phyloP scores from a whole-genome alignment of 768 basidiomycete species.

The Macrolepiota dolichaula region DNA sequence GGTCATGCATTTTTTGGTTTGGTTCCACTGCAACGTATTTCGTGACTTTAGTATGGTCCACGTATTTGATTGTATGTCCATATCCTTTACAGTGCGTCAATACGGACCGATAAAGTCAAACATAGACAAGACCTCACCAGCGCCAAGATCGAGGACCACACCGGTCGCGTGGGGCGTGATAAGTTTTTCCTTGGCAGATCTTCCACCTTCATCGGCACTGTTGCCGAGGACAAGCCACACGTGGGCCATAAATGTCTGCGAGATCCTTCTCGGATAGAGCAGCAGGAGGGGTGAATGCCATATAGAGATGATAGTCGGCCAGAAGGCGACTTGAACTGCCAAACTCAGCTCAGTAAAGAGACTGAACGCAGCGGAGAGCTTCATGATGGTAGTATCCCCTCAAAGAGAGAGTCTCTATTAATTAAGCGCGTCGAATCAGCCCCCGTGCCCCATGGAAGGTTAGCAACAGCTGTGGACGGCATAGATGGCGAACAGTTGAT shows the following conservation, averaged over 20 bases:
- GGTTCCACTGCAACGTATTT: slow-evolving; percentile 75
- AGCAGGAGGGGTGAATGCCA: slow-evolving; percentile 39
- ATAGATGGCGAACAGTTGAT: background rate
- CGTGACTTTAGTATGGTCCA: slow-evolving; percentile 50
- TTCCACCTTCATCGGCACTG: too few species aligned
- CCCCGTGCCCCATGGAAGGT: too few species aligned
- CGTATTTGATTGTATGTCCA: slow-evolving; percentile 62
- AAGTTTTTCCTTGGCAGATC: too few species aligned
- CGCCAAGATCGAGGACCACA: slow-evolving; percentile 36
- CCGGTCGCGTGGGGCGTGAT: too few species aligned
- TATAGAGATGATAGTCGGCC: slow-evolving; percentile 45
- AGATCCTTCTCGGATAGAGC: slow-evolving; percentile 40
- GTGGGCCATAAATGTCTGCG: too few species aligned
- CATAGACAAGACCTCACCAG: slow-evolving; percentile 38
- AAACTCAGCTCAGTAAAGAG: slow-evolving; percentile 39
- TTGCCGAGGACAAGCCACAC: too few species aligned
- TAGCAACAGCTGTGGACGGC: too few species aligned
- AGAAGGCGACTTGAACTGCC: slow-evolving; percentile 33
- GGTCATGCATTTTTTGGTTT: slow-evolving; percentile 58
- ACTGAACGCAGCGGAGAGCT: slow-evolving; percentile 38
- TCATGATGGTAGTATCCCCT: slow-evolving; percentile 32
- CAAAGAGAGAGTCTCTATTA: background rate
- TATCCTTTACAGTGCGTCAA: slow-evolving; percentile 35
- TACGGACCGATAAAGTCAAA: background rate
- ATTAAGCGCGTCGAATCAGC: background rate